A percentile compares a stretch with the other conserved stretches of the same genome.
Conservation (phyloP, 1,284 basidiomycete species). For the Ustilago nuda region DNA sequence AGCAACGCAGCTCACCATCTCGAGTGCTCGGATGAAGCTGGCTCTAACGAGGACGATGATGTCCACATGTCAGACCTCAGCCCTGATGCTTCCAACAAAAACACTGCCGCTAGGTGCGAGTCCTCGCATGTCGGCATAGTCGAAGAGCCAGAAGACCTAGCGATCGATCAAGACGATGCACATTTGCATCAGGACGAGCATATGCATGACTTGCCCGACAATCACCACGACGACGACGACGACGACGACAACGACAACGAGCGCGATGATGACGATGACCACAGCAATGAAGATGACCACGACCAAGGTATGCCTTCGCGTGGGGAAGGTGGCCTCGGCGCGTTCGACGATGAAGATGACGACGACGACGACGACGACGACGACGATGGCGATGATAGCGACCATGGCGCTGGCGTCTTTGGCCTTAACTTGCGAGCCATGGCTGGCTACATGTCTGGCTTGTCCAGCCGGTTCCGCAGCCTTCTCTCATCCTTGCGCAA, state of each 20-base stretch:
- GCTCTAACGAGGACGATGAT: conserved; percentile 24
- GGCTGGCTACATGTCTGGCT: conserved; percentile 63
- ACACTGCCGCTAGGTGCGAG: not conserved
- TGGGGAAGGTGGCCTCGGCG: conserved; percentile 25
- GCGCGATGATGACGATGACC: conserved; percentile 22
- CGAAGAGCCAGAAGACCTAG: conserved; percentile 16
- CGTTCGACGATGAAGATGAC: conserved; percentile 30
- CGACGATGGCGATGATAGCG: conserved; percentile 45
- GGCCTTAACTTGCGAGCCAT: conserved; percentile 63
- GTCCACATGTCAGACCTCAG: conserved; percentile 32
- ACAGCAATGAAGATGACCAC: conserved; percentile 27
- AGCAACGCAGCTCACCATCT: conserved; percentile 15
- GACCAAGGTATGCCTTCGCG: conserved; percentile 18
- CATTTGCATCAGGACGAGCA: conserved; percentile 15
- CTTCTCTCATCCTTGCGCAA: conserved; percentile 58
- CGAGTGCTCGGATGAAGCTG: conserved; percentile 33
- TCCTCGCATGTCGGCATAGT: conserved; percentile 18
- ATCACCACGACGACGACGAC: conserved; percentile 8
- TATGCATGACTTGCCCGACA: conserved; percentile 3
- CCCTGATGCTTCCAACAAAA: conserved; percentile 8
- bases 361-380: conserved; percentile 51
- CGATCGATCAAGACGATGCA: conserved; percentile 9
- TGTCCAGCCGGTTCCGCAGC: conserved; percentile 53
- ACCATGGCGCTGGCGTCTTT: conserved; percentile 48
- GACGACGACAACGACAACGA: conserved; percentile 31